Conservation (phyloP, 305 asterid genomes). For the Fraxinus sp. region DNA sequence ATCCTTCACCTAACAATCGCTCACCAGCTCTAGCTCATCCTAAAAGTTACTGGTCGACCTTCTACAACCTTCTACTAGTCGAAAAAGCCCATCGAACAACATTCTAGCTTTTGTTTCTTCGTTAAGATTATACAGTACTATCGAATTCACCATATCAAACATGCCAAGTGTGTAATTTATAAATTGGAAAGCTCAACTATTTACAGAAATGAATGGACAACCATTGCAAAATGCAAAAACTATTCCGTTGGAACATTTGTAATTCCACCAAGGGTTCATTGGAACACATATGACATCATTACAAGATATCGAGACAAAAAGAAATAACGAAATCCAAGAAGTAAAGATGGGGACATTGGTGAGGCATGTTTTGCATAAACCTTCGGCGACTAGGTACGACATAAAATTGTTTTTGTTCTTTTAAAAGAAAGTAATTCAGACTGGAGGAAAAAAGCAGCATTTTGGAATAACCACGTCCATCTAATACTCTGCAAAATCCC, state of each 20-base stretch:
- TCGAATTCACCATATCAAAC: neutral
- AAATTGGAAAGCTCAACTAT: neutral
- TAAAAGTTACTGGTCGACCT: neutral
- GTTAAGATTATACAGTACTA: neutral
- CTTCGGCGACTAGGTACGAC: neutral
- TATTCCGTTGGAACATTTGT: neutral
- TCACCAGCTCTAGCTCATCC: neutral
- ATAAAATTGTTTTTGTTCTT: neutral
- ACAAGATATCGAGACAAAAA: neutral
- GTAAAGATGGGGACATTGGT: neutral
- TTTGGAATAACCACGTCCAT: neutral
- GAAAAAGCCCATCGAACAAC: neutral
- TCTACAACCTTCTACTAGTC: neutral
- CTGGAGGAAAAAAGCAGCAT: neutral
- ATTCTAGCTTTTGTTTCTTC: neutral
- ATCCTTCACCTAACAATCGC: neutral
- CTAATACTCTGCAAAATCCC: neutral
- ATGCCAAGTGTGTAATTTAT: neutral
- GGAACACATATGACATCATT: neutral
- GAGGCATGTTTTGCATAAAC: neutral
- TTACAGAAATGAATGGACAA: neutral
- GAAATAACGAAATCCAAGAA: neutral
- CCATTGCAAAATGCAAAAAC: neutral
- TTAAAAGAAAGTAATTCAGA: neutral
- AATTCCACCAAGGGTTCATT: neutral